Percentiles rank a stretch among this genome's conserved stretches.
phyloP scores from a whole-genome alignment of 805 yeast genomes.

The Sporopachydermia quercuum region DNA sequence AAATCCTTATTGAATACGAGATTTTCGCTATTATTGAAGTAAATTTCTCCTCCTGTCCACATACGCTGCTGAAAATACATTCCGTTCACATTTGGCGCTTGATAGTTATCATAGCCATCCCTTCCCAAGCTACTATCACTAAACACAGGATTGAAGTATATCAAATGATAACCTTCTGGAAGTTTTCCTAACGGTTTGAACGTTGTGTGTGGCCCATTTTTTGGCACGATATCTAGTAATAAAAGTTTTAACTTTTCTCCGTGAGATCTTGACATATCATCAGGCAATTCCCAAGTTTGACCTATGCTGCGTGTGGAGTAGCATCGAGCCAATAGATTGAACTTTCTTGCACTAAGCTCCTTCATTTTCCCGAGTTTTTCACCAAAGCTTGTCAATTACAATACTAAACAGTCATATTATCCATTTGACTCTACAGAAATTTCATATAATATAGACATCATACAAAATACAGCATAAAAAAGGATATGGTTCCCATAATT shows the following conservation, averaged over 20 bases:
- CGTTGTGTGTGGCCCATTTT: conserved; percentile 4
- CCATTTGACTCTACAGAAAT: too few relatives aligned
- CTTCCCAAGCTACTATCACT: conserved; percentile 30
- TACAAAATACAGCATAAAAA: too few relatives aligned
- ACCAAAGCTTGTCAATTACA: too few relatives aligned
- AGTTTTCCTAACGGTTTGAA: conserved; percentile 9
- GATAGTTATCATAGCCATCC: conserved; percentile 77
- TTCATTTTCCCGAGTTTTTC: too few relatives aligned
- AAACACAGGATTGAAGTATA: conserved; percentile 49
- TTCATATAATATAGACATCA: too few relatives aligned
- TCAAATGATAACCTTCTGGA: conserved; percentile 44
- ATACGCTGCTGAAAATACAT: conserved; percentile 41
- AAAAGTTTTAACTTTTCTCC: background rate
- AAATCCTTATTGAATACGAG: conserved; percentile 24
- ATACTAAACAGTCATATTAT: too few relatives aligned
- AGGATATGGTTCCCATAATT: too few relatives aligned
- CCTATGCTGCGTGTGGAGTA: background rate
- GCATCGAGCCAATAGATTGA: background rate
- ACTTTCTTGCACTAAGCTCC: background rate
- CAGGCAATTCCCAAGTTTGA: background rate
- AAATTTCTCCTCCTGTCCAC: conserved; percentile 66
- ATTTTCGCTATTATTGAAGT: conserved; percentile 20
- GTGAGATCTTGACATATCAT: background rate
- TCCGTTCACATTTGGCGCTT: conserved; percentile 35
- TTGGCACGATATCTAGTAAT: conserved; percentile 3